Evolutionary conservation across 805 yeast genomes (phyloP), one percentile per base, ranked within the genome.

Genomic region (Peterozyma toletana): DNA sequence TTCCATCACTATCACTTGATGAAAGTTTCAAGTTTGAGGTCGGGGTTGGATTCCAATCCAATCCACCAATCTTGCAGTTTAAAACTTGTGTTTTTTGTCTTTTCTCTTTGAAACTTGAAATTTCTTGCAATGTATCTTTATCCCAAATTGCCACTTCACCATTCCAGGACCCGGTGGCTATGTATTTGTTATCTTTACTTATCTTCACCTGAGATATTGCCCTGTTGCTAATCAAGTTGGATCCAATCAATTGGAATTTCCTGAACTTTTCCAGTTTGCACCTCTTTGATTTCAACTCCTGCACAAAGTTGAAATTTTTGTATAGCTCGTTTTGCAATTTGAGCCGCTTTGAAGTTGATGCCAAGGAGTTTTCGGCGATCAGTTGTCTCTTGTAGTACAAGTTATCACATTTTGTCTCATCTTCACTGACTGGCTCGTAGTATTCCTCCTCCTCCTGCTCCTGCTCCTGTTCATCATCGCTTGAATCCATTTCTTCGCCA

Each of bases 81-180:
- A 21, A 21, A 21, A 21, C 27, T 21, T 21, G 27, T 21, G 7
- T 4, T 21, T 21, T 21, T 39, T 86, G 93, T 1, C 64, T 62
- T 46, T 82, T 83, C n/a, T 76, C 78, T 5, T 57, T 54, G 7
- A 67, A 59, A 1, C 52, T 50, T 1, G 42, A 30, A 11, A 47
- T 51, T 3, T 48, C 48, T 15, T 63, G 60, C 36, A 83, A 59
- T 3, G 70, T 58, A 0, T 60, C 53, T 3, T 59, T 50, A 38
- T 72, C 59, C n/a, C 83, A 36, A 1, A 86, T 48, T 48, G 71
- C 73, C 5, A 87, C 52, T 27, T 70, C 68, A 3, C 97, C 97
- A 48, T 81, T 77, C 97, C 98, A 91, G 33, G 93, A 84, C 0
- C 89, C 93, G 11, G 78, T 67, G 0, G 87, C 83, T 2, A 86